Base-by-base conservation (phyloP, 768 basidiomycete species). In the Cystofilobasidium capitatum region DNA sequence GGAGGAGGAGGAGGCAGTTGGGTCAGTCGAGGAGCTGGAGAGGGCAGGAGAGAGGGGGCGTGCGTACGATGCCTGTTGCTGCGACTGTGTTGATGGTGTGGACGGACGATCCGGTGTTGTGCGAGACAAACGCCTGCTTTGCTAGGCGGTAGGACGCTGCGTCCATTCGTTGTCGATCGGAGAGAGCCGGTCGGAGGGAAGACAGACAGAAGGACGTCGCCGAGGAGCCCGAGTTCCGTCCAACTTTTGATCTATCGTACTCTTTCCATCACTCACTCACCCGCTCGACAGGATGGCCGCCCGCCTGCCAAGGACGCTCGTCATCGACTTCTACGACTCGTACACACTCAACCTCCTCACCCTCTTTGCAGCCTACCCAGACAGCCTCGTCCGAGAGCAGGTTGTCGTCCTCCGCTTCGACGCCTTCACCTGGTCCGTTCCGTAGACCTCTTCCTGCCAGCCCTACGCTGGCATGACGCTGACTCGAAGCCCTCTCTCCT, bases 61-160 rank as follows among this genome's bases (percentile, higher is more conserved):
- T 51, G 80, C 85, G 75, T 71, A 88, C 88, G 76, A 88, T 72
- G 6, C 83, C 83, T 9, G 84, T 83, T 26, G 79, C 70, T n/a
- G 85, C 87, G 33, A 92, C 79, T 58, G 81, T 71, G 73, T 90
- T 88, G 71, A 92, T 80, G 72, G 86, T 84, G 1, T 74, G 74
- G 3, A 92, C 79, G 3, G 85, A 82, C 0, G 87, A 87, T 1
- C 91, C 91, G 1, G 81, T 81, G 77, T 81, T 83, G 44, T 84
- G 83, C 9, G 88, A 85, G 44, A 91, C 86, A 73, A 92, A 94
- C 0, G 83, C 83, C 78, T 90, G 88, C 76, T 94, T 94, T 12
- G 82, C 83, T 10, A 80, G 71, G 76, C 89, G 91, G 81, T 93
- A 93, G 8, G 59, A 54, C 61, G 47, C 61, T 10, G n/a, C 39